phyloP scores from a whole-genome alignment of 148 eudicot genomes.

The Chenopodium formosanum region DNA sequence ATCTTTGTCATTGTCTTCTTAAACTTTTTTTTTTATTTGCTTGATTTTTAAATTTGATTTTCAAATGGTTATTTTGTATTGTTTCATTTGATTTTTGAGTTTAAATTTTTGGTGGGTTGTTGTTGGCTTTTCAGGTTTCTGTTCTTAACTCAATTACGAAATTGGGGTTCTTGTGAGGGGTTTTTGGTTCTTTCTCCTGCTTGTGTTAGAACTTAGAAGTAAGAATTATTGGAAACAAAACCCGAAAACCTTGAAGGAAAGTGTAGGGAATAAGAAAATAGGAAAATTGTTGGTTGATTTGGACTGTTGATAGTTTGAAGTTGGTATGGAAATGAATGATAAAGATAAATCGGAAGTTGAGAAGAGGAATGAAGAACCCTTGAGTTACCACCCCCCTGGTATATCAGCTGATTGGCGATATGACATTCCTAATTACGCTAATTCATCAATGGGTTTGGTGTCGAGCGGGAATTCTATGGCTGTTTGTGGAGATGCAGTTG shows the following conservation, averaged over 20 bases:
- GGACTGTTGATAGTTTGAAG: slow-evolving; percentile 9
- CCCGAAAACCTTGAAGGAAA: background rate
- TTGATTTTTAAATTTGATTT: background rate
- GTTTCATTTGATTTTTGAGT: slow-evolving; percentile 7
- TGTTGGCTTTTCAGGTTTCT: slow-evolving; percentile 36
- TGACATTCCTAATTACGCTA: slow-evolving; percentile 34
- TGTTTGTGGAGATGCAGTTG: slow-evolving; percentile 42
- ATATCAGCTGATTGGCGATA: slow-evolving; percentile 68
- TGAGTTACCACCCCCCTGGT: slow-evolving; percentile 43
- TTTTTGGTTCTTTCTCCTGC: slow-evolving; percentile 1
- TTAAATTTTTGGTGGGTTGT: slow-evolving; percentile 1
- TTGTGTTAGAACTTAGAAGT: slow-evolving; percentile 3
- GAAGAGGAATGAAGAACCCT: slow-evolving; percentile 50
- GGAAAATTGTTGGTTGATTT: background rate
- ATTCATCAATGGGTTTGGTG: slow-evolving; percentile 50
- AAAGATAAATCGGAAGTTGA: slow-evolving; percentile 53
- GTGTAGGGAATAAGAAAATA: background rate
- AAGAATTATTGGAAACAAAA: background rate
- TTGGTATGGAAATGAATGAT: slow-evolving; percentile 44
- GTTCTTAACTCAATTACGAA: slow-evolving; percentile 25
- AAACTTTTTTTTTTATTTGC: slow-evolving; percentile 9
- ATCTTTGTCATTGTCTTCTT: slow-evolving; percentile 32
- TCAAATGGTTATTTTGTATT: background rate
- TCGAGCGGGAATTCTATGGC: slow-evolving; percentile 36
- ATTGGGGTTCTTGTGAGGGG: slow-evolving; percentile 33